Percentiles rank a stretch among this genome's conserved stretches.
phyloP scores from a whole-genome alignment of 225 moss, liverwort and hornwort species.

The Sphagnum tenellum region DNA sequence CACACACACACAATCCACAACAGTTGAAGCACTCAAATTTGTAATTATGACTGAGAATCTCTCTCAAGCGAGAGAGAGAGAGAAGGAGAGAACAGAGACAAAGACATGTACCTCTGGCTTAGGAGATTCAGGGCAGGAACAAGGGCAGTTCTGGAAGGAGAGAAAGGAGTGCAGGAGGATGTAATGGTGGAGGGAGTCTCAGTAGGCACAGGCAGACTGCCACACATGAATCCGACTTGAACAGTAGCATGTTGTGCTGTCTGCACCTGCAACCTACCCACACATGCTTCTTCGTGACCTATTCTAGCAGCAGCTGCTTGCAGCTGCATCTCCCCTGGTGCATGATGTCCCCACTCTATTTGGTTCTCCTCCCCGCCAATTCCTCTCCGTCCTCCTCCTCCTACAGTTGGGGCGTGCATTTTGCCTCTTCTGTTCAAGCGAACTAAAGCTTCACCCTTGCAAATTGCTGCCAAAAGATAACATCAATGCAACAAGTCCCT shows the following conservation, averaged over 20 bases:
- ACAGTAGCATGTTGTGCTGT: constrained; percentile 46
- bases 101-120: constrained; percentile 49
- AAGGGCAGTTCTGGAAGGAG: constrained; percentile 52
- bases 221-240: constrained; percentile 90
- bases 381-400: no score
- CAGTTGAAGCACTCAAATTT: constrained; percentile 1
- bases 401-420: no score
- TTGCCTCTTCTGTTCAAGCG: no score
- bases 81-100: neutral
- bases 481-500: no score
- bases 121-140: constrained; percentile 69
- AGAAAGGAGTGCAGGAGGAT: constrained; percentile 23
- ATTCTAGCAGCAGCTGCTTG: constrained; percentile 38
- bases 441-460: no score
- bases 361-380: neutral
- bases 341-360: constrained; percentile 1
- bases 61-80: neutral
- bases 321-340: constrained; percentile 14
- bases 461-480: no score
- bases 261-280: constrained; percentile 87
- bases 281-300: constrained; percentile 62
- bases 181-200: constrained; percentile 29
- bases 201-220: constrained; percentile 92
- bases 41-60: no score
- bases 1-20: constrained; percentile 5